These are phyloP conservation scores for Wickerhamomyces chaumierensis DNA, from an alignment of 805 yeast genomes.

Conservation along the genomic window DNA sequence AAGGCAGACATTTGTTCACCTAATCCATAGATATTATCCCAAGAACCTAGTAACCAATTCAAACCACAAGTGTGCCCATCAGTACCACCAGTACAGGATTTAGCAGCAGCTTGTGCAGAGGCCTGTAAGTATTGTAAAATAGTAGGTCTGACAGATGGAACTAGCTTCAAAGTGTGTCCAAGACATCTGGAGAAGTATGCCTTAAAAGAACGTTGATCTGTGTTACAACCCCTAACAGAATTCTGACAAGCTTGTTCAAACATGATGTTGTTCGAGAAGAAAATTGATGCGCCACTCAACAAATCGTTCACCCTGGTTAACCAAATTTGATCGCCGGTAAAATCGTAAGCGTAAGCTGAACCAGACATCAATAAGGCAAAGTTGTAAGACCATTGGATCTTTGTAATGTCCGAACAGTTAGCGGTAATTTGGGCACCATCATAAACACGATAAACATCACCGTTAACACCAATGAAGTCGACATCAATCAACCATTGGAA, in stretches of 20 bases:
- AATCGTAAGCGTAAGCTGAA: slow-evolving; percentile 56
- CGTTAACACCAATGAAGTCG: slow-evolving; percentile 27
- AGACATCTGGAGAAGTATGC: slow-evolving; percentile 58
- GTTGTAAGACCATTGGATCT: slow-evolving; percentile 55
- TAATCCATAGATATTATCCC: slow-evolving; percentile 61
- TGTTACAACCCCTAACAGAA: slow-evolving; percentile 38
- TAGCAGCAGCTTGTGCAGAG: slow-evolving; percentile 60
- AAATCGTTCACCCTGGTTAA: slow-evolving; percentile 32
- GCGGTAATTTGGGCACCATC: slow-evolving; percentile 48
- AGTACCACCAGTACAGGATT: slow-evolving; percentile 60
- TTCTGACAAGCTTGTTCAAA: slow-evolving; percentile 52
- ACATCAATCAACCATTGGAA: slow-evolving; percentile 50
- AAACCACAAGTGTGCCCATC: slow-evolving; percentile 73
- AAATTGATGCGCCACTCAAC: slow-evolving; percentile 33
- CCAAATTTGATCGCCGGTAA: slow-evolving; percentile 44
- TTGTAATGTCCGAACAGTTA: slow-evolving; percentile 39
- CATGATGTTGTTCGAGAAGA: slow-evolving; percentile 41
- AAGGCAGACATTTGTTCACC: slow-evolving; percentile 75
- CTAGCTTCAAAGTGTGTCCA: slow-evolving; percentile 44
- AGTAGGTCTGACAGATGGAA: slow-evolving; percentile 33
- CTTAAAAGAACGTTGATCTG: slow-evolving; percentile 67
- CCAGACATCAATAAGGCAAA: slow-evolving; percentile 62
- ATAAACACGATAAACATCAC: slow-evolving; percentile 27
- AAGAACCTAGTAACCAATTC: slow-evolving; percentile 44
- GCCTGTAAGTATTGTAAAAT: slow-evolving; percentile 30